Conservation (phyloP, 2,329 filamentous ascomycete species). For the Clathrospora elynae region DNA sequence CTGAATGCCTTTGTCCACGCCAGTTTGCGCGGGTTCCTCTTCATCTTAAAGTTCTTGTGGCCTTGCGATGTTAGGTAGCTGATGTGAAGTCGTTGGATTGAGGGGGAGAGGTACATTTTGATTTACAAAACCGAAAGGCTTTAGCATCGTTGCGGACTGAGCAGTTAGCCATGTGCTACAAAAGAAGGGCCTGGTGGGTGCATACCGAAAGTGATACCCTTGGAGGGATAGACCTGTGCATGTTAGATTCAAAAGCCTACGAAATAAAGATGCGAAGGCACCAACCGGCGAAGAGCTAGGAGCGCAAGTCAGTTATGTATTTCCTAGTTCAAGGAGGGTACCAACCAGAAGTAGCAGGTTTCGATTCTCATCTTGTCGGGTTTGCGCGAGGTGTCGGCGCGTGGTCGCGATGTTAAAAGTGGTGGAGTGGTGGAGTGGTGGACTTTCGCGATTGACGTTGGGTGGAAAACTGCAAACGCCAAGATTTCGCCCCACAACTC, state of each 20-base stretch:
- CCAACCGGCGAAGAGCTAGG: too few species aligned
- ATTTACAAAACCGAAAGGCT: constrained; percentile 69
- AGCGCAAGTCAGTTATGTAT: too few species aligned
- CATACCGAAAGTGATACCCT: constrained; percentile 67
- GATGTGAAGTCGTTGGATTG: neutral
- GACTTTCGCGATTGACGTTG: too few species aligned
- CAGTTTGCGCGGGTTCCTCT: constrained; percentile 94
- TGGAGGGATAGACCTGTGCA: constrained; percentile 48
- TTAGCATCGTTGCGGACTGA: constrained; percentile 59
- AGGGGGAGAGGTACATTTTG: constrained; percentile 35
- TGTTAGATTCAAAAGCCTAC: too few species aligned
- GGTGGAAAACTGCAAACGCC: constrained; percentile 28
- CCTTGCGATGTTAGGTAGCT: too few species aligned
- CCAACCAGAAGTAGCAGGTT: constrained; percentile 71
- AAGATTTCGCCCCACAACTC: constrained; percentile 26
- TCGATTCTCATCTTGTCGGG: constrained; percentile 45
- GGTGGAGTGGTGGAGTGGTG: constrained; percentile 10
- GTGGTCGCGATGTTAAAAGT: constrained; percentile 16
- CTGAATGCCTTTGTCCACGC: too few species aligned
- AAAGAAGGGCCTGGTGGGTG: constrained; percentile 45
- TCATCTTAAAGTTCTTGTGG: constrained; percentile 88
- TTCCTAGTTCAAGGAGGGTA: too few species aligned
- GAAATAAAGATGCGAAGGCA: too few species aligned
- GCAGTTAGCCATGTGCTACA: too few species aligned
- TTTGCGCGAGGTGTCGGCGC: constrained; percentile 5